Evolutionary conservation across 2,329 filamentous ascomycete species (phyloP), one percentile per base, ranked within the genome.

Genomic region (Zymoseptoria brevis): DNA sequence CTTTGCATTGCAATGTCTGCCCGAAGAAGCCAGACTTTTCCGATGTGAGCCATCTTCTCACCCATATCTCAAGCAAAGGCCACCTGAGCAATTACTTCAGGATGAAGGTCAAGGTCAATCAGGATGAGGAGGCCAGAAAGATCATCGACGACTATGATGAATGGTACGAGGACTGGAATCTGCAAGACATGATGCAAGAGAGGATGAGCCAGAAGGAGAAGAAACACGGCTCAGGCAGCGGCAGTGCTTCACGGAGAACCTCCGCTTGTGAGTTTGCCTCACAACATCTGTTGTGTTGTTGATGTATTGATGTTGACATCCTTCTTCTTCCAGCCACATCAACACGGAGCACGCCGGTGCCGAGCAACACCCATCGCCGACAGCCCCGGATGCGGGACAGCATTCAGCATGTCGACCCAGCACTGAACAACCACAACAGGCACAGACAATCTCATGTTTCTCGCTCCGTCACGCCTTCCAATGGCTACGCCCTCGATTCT

Each of bases 1-100:
- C 88, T 58, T 83, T 96, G 54, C 77, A 84, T 66, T 97, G 93
- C 83, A 86, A 81, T 69, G 87, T 96, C 66, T 97, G 93, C 72
- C 87, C 88, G 41, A 89, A 87, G 66, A 82, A 82, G 61, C 89
- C 90, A 48, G 83, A 76, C 29, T 96, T 96, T 76, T 96, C 90
- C 58, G 93, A 97, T 74, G 80, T 91, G 51, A 96, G 92, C 35
- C 93, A 96, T 74, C 80, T 96, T 45, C 83, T 97, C 70, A 97
- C 93, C 11, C 93, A 97, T 71, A 84, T 96, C 62, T 85, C 88
- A 60, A 96, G 92, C 64, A 96, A 96, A 72, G 88, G 88, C n/a
- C 93, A 97, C 72, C 79, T 96, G 35, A 86, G 90, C 60, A 83
- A 90, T 71, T 86, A 89, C 68, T 95, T 92, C 77, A 90, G 90